Base-by-base conservation (phyloP, 148 eudicot genomes). In the Vaccinium myrtillus region DNA sequence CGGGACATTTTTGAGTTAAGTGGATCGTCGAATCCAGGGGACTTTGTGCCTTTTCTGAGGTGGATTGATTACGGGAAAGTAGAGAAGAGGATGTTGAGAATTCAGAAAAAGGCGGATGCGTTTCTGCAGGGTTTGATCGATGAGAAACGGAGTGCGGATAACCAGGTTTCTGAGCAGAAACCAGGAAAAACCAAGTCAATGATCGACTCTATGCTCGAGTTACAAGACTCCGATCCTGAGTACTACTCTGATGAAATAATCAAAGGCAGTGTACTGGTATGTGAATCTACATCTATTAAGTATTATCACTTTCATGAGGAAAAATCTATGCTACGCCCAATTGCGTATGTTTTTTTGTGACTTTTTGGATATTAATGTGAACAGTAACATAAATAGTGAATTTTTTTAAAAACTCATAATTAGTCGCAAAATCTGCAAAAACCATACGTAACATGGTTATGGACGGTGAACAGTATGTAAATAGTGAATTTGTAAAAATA, bases 251-350 rank as follows among this genome's bases (percentile, higher is more conserved):
- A 91, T 55, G 74, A 88, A 16, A 53, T 86, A 21, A 86, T 91
- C 90, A 91, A 91, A 50, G 91, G 93, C 9, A 71, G 74, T 4
- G 61, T 91, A 48, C 36, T 69, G 91, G 93, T 91, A 82, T 19
- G 85, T 84, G 14, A 51, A 71, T 56, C 49, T 8, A 61, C 67
- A 6, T 61, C 2, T 61, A 61, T 61, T 16, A 32, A 32, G 36
- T 32, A 32, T 32, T 32, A 32, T 32, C 36, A 32, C 36, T 32
- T 32, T 32, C 36, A 32, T 32, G 2, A 32, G 36, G 36, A 32
- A 32, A 32, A 32, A 32, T 32, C 36, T 32, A 32, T 32, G 36
- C 36, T 32, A 32, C 36, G 36, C 36, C 36, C 36, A 32, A 32
- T 32, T 32, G 3, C 36, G 36, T 32, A 32, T 32, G 36, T 32